Conservation (phyloP, 116 monocot species). For the Papilionanthe hybrid region DNA sequence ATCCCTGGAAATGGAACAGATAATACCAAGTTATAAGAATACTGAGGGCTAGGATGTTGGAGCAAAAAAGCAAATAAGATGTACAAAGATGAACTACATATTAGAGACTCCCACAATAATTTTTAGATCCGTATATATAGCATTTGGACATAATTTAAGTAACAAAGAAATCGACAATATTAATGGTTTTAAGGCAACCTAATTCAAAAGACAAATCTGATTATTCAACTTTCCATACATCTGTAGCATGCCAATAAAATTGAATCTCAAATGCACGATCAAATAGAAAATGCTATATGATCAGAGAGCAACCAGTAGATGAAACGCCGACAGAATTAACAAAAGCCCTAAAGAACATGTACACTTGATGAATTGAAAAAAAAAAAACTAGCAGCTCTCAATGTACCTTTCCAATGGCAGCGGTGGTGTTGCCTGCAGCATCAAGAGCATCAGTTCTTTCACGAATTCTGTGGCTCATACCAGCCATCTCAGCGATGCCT, state of each 20-base stretch:
- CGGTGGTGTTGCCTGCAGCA: conserved; percentile 97
- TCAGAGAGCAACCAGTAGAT: not conserved
- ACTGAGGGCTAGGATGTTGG: too few relatives aligned
- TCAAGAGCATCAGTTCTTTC: conserved; percentile 95
- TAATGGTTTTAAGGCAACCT: too few relatives aligned
- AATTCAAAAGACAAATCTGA: not conserved
- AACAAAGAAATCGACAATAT: too few relatives aligned
- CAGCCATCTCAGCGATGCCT: conserved; percentile 99
- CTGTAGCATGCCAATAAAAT: not conserved
- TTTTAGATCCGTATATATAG: too few relatives aligned
- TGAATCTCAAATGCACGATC: not conserved
- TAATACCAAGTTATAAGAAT: too few relatives aligned
- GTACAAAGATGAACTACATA: not conserved
- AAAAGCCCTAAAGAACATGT: not conserved
- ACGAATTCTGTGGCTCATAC: conserved; percentile 93
- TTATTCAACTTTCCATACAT: not conserved
- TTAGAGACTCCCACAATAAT: too few relatives aligned
- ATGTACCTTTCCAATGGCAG: conserved; percentile 92
- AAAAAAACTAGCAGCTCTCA: not conserved
- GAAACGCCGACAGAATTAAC: not conserved
- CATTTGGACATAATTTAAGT: too few relatives aligned
- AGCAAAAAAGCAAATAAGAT: not conserved
- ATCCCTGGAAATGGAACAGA: conserved; percentile 37
- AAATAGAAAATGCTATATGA: not conserved
- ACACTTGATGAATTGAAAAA: not conserved